Percentiles rank a stretch among this genome's conserved stretches.
These are phyloP conservation scores for Ganoderma lingzhi DNA, from an alignment of 1,284 basidiomycete species.

Conservation along the genomic window DNA sequence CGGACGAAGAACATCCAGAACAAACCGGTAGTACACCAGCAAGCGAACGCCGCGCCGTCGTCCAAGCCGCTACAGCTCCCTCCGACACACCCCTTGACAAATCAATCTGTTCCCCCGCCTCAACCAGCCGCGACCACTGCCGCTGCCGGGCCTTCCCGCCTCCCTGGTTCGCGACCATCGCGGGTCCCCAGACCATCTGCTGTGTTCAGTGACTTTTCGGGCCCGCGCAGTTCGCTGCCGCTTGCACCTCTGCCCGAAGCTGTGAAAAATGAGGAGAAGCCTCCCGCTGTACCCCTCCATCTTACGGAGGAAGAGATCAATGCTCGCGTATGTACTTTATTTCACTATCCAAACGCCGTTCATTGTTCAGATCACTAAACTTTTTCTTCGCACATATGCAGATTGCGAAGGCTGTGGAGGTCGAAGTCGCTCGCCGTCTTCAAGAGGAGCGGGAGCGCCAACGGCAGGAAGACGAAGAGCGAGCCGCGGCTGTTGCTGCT, in stretches of 20 bases:
- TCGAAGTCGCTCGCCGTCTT: slow-evolving; percentile 72
- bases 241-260: slow-evolving; percentile 11
- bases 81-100: slow-evolving; percentile 47
- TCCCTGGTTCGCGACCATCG: slow-evolving; percentile 36
- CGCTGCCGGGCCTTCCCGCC: slow-evolving; percentile 17
- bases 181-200: slow-evolving; percentile 43
- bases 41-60: slow-evolving; percentile 52
- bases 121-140: background rate
- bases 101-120: slow-evolving; percentile 41
- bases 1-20: slow-evolving; percentile 85
- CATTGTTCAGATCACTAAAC: background rate
- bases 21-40: slow-evolving; percentile 76
- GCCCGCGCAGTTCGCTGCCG: slow-evolving; percentile 28
- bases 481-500: background rate
- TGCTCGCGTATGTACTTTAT: slow-evolving; percentile 58
- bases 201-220: slow-evolving; percentile 19
- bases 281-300: slow-evolving; percentile 20
- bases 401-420: slow-evolving; percentile 78
- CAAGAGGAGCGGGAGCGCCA: slow-evolving; percentile 61
- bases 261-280: slow-evolving; percentile 10
- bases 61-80: slow-evolving; percentile 56
- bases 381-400: slow-evolving; percentile 34
- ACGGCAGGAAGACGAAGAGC: slow-evolving; percentile 35
- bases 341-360: background rate
- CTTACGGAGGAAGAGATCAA: slow-evolving; percentile 77